Conservation (phyloP, 441 rosid genomes). For the Geranium incanum region DNA sequence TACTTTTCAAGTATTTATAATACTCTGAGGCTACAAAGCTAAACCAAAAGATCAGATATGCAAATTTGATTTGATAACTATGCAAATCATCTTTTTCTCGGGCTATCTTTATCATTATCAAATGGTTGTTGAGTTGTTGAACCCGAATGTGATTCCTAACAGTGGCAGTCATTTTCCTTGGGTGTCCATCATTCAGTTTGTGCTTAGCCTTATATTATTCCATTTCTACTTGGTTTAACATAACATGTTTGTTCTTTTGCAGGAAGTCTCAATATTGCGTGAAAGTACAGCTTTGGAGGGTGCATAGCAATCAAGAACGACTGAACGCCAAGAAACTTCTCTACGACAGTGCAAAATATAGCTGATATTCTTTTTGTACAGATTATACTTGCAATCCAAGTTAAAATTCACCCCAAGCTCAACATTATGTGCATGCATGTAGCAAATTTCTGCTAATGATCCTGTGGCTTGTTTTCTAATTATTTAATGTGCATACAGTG, state of each 20-base stretch:
- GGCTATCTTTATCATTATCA: too few species aligned
- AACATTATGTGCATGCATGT: background rate
- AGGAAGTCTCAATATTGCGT: constrained; percentile 45
- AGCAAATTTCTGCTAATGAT: background rate
- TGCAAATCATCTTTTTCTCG: too few species aligned
- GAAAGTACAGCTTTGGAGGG: constrained; percentile 30
- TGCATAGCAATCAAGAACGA: constrained; percentile 16
- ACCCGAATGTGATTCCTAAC: too few species aligned
- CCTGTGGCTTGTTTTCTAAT: background rate
- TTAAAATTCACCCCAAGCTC: background rate
- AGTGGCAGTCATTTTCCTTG: background rate
- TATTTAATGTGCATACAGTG: background rate
- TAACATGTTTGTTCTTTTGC: constrained; percentile 22
- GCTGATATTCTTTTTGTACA: background rate
- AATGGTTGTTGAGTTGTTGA: background rate
- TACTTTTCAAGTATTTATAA: too few species aligned
- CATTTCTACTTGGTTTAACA: constrained; percentile 10
- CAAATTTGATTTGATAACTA: too few species aligned
- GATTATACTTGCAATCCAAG: constrained; percentile 6
- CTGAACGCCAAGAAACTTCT: constrained; percentile 6
- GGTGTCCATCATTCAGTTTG: background rate
- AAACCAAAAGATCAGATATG: too few species aligned
- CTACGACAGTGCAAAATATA: background rate
- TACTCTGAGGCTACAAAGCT: too few species aligned
- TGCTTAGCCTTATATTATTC: background rate